These are phyloP conservation scores for Phoma sp. DNA, from an alignment of 2,329 filamentous ascomycete genomes.

Conservation along the genomic window DNA sequence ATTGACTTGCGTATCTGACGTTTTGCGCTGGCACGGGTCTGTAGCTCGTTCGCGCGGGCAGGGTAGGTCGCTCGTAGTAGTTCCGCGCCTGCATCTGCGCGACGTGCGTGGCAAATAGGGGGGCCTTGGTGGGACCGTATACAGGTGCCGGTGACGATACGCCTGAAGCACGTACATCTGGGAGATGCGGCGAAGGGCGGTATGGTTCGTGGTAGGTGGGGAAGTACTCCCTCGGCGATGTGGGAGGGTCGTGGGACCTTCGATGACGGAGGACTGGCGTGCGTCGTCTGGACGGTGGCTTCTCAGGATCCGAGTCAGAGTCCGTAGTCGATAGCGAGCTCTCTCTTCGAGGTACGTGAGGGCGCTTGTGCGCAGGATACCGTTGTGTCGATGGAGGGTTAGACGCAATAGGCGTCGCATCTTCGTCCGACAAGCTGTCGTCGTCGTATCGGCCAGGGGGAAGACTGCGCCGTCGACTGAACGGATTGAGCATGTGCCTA, in stretches of 20 bases:
- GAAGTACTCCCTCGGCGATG: slow-evolving; percentile 50
- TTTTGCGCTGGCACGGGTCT: slow-evolving; percentile 28
- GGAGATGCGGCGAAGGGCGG: slow-evolving; percentile 34
- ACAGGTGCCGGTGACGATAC: slow-evolving; percentile 35
- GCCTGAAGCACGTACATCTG: slow-evolving; percentile 25
- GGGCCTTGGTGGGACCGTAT: slow-evolving; percentile 55
- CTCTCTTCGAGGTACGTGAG: slow-evolving; percentile 43
- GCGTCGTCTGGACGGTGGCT: slow-evolving; percentile 32
- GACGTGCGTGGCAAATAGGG: slow-evolving; percentile 57
- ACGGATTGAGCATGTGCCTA: slow-evolving; percentile 47
- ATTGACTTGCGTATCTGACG: slow-evolving; percentile 34
- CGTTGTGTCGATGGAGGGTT: slow-evolving; percentile 29
- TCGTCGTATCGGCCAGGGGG: slow-evolving; percentile 37
- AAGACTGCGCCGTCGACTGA: slow-evolving; percentile 35
- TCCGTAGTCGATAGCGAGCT: slow-evolving; percentile 44
- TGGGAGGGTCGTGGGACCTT: slow-evolving; percentile 53
- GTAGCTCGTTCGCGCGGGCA: slow-evolving; percentile 38
- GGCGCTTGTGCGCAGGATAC: slow-evolving; percentile 41
- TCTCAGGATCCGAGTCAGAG: slow-evolving; percentile 42
- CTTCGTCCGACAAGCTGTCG: slow-evolving; percentile 39
- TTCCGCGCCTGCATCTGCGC: slow-evolving; percentile 48
- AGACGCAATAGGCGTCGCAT: slow-evolving; percentile 39
- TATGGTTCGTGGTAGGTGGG: slow-evolving; percentile 43
- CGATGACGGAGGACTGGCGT: slow-evolving; percentile 49
- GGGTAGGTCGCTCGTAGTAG: slow-evolving; percentile 41